These are phyloP conservation scores for Globisporangium emineosum DNA, from an alignment of 352 stramenopile genomes.

Conservation along the genomic window DNA sequence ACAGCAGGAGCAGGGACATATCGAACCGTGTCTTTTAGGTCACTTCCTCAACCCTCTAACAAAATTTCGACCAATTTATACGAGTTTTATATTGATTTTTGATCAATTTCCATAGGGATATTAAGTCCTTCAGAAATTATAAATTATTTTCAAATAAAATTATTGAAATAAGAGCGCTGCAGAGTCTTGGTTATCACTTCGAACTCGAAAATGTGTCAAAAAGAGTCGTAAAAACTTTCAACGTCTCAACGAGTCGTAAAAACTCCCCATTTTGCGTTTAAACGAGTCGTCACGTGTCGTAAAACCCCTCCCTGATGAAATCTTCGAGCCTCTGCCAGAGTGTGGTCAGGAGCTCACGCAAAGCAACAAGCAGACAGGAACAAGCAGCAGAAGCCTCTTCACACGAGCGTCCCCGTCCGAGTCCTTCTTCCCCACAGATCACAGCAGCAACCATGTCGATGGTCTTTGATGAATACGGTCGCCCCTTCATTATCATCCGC, in stretches of 20 bases:
- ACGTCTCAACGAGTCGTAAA: neutral
- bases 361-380: neutral
- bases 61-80: too few species aligned
- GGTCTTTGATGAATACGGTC: constrained; percentile 99
- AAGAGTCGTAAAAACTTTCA: too few species aligned
- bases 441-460: constrained; percentile 73
- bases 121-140: too few species aligned
- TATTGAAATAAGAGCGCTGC: too few species aligned
- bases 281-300: neutral
- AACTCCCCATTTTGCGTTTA: neutral
- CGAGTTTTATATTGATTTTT: too few species aligned
- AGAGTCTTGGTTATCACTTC: too few species aligned
- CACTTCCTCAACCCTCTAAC: too few species aligned
- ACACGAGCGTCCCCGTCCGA: neutral
- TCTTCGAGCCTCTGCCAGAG: neutral
- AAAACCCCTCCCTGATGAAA: neutral
- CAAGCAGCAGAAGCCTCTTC: neutral
- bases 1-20: too few species aligned
- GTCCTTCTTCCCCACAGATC: neutral
- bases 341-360: constrained; percentile 1
- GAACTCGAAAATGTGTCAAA: too few species aligned
- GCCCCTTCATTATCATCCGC: constrained; percentile 99
- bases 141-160: too few species aligned
- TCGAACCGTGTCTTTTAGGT: too few species aligned
- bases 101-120: too few species aligned